A percentile compares a stretch with the other conserved stretches of the same genome.
Evolutionary conservation across 768 basidiomycete genomes (phyloP).

Genomic region (Cystobasidium tubakii): DNA sequence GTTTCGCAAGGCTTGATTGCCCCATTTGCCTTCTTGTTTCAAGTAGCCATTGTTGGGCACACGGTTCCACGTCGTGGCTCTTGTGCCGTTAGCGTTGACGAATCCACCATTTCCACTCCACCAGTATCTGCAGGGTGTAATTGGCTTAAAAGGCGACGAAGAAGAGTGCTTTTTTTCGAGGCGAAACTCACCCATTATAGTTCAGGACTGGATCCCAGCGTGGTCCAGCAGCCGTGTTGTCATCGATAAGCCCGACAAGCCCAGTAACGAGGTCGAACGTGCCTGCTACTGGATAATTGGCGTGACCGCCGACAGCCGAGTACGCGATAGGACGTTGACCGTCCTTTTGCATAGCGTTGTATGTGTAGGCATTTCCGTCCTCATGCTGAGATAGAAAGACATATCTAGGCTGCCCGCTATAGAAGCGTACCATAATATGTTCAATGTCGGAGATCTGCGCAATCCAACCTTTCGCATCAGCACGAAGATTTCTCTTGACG

Average conservation of each 20-base stretch:
- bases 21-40: slow-evolving; percentile 32
- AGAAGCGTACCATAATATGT: slow-evolving; percentile 27
- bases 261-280: slow-evolving; percentile 26
- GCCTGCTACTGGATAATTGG: slow-evolving; percentile 33
- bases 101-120: slow-evolving; percentile 21
- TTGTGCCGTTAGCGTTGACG: slow-evolving; percentile 17
- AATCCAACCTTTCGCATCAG: background rate
- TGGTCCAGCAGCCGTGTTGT: slow-evolving; percentile 15
- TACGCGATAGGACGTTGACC: slow-evolving; percentile 23
- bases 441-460: slow-evolving; percentile 35
- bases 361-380: slow-evolving; percentile 29
- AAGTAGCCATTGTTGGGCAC: slow-evolving; percentile 24
- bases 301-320: slow-evolving; percentile 25
- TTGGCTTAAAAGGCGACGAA: background rate
- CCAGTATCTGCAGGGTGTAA: slow-evolving; percentile 21
- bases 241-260: slow-evolving; percentile 25
- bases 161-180: background rate
- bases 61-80: background rate
- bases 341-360: slow-evolving; percentile 27
- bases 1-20: slow-evolving; percentile 27
- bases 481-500: too few species aligned
- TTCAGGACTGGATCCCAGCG: slow-evolving; percentile 27
- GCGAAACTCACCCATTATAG: slow-evolving; percentile 16
- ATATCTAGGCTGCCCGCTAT: slow-evolving; percentile 12
- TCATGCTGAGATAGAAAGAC: slow-evolving; percentile 30